Evolutionary conservation across 768 basidiomycete genomes (phyloP).

Genomic region (Galerina sulciceps): DNA sequence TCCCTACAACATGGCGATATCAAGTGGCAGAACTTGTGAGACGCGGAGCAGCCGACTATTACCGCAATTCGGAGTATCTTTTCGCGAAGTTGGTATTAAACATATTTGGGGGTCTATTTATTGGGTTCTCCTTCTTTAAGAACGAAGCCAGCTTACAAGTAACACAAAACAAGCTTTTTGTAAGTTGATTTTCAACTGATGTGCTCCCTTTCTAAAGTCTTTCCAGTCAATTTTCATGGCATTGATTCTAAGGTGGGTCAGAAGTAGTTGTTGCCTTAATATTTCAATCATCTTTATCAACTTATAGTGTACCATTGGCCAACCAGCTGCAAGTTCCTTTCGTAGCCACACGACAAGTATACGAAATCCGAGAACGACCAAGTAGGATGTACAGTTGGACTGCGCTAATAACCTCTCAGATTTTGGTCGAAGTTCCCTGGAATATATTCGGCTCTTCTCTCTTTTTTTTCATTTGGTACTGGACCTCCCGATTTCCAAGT

Average conservation of each 20-base stretch:
- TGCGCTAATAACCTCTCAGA: constrained; percentile 56
- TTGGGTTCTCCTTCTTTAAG: constrained; percentile 68
- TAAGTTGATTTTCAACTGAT: constrained; percentile 31
- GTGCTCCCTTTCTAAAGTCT: neutral
- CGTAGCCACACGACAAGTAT: constrained; percentile 58
- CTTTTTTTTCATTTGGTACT: constrained; percentile 72
- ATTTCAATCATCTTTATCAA: neutral
- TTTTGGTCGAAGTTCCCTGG: constrained; percentile 64
- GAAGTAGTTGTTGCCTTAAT: neutral
- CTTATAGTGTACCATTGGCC: constrained; percentile 48
- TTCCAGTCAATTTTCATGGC: constrained; percentile 59
- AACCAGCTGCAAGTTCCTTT: constrained; percentile 72
- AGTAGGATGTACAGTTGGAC: constrained; percentile 72
- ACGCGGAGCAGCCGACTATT: constrained; percentile 52
- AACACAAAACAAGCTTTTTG: constrained; percentile 70
- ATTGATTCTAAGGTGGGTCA: constrained; percentile 40
- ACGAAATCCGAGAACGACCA: constrained; percentile 70
- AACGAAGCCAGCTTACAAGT: constrained; percentile 57
- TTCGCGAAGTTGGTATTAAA: constrained; percentile 63
- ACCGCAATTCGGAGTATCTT: constrained; percentile 63
- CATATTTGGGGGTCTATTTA: constrained; percentile 56
- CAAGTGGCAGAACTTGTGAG: constrained; percentile 48
- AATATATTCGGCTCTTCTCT: constrained; percentile 60
- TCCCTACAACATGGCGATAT: constrained; percentile 56
- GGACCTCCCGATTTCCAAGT: constrained; percentile 64